A percentile compares a stretch with the other conserved stretches of the same genome.
Conservation (phyloP, 768 basidiomycete genomes). For the Suillus americanus region DNA sequence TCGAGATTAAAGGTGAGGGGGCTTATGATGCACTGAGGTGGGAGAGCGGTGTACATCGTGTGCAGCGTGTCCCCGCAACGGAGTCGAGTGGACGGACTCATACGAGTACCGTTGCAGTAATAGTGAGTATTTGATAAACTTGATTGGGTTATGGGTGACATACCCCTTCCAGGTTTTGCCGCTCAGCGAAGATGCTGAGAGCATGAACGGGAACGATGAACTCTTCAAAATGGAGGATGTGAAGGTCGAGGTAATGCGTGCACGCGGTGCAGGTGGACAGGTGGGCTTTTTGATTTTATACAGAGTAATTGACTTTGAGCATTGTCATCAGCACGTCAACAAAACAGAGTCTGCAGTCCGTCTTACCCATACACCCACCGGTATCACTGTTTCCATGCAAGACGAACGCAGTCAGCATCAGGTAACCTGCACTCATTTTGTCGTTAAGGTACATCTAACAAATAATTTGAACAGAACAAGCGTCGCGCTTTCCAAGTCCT, state of each 20-base stretch:
- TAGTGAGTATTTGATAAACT: conserved; percentile 50
- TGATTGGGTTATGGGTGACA: not conserved
- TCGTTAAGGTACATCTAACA: not conserved
- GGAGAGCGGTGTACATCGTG: conserved; percentile 96
- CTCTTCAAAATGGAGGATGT: conserved; percentile 86
- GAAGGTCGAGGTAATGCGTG: conserved; percentile 90
- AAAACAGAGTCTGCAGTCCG: conserved; percentile 98
- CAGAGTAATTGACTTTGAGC: not conserved
- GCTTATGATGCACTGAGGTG: conserved; percentile 78
- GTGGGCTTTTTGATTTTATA: conserved; percentile 36
- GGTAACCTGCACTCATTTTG: conserved; percentile 36
- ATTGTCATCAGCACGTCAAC: conserved; percentile 79
- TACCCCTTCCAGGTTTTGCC: conserved; percentile 73
- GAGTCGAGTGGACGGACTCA: conserved; percentile 87
- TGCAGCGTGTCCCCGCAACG: conserved; percentile 91
- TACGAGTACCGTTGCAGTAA: conserved; percentile 85
- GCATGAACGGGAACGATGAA: conserved; percentile 47
- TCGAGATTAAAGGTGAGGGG: conserved; percentile 77
- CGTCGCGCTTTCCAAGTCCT: conserved; percentile 93
- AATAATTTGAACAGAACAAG: conserved; percentile 60
- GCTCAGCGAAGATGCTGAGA: conserved; percentile 63
- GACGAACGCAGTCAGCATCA: conserved; percentile 96
- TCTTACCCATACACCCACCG: conserved; percentile 88
- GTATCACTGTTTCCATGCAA: conserved; percentile 96
- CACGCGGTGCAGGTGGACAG: conserved; percentile 96